These are phyloP conservation scores for Cercospora sesami DNA, from an alignment of 2,329 filamentous ascomycete species.

Conservation along the genomic window DNA sequence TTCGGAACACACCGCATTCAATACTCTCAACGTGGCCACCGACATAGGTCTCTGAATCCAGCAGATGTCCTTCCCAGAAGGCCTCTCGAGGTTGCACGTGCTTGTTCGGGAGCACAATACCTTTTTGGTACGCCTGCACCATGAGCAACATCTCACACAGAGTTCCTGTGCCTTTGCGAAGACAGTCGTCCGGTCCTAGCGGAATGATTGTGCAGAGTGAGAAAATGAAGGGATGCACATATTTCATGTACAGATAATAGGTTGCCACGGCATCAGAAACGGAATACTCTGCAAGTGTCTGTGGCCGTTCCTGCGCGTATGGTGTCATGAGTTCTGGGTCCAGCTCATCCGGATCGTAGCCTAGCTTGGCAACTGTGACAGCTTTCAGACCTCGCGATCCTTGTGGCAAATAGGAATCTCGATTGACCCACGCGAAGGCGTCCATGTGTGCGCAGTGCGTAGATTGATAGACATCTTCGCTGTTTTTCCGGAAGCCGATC, in stretches of 20 bases:
- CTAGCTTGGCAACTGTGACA: conserved; percentile 94
- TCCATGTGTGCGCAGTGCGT: conserved; percentile 98
- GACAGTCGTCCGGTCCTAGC: conserved; percentile 83
- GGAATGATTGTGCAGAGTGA: conserved; percentile 96
- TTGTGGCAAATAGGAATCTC: conserved; percentile 96
- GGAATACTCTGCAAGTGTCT: conserved; percentile 94
- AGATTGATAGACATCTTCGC: conserved; percentile 93
- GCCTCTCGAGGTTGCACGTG: conserved; percentile 86
- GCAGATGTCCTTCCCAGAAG: conserved; percentile 93
- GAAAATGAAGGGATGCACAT: conserved; percentile 99
- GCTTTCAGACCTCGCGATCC: conserved; percentile 96
- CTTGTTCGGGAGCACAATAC: conserved; percentile 94
- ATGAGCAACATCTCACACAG: conserved; percentile 99
- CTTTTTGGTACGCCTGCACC: conserved; percentile 92
- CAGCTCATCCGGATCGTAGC: conserved; percentile 96
- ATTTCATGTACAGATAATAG: conserved; percentile 99
- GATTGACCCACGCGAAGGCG: conserved; percentile 97
- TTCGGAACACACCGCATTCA: conserved; percentile 92
- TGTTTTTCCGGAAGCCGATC: conserved; percentile 94
- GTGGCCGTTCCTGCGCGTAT: conserved; percentile 80
- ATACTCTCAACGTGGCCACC: conserved; percentile 99
- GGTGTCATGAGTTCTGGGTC: conserved; percentile 97
- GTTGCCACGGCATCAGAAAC: conserved; percentile 98
- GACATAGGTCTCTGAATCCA: conserved; percentile 97
- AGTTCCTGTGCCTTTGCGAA: conserved; percentile 94